Evolutionary conservation across 2,329 filamentous ascomycete genomes (phyloP).

Genomic region (Dactylellina haptotyla): DNA sequence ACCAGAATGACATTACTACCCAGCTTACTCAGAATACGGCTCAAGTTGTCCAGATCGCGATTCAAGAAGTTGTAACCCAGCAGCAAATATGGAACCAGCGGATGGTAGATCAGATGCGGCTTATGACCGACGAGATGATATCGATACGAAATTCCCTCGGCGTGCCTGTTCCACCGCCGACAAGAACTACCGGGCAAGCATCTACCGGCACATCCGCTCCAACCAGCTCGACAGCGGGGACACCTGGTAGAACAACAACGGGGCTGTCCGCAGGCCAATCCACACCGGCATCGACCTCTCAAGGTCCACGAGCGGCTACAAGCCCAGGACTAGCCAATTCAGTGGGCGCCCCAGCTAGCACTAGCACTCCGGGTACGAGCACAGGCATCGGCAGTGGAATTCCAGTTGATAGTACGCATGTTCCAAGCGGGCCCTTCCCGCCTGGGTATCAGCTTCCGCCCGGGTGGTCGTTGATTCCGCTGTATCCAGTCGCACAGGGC

Average conservation of each 20-base stretch:
- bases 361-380: neutral
- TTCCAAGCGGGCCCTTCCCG: neutral
- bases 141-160: slow-evolving; percentile 10
- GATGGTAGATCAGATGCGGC: slow-evolving; percentile 15
- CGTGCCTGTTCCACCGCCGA: no score
- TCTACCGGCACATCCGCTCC: no score
- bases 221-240: neutral
- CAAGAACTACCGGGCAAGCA: no score
- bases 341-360: no score
- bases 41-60: slow-evolving; percentile 5
- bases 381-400: neutral
- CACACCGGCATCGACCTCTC: neutral
- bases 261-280: neutral
- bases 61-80: slow-evolving; percentile 22
- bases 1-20: neutral
- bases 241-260: neutral
- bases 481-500: slow-evolving; percentile 38
- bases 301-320: neutral
- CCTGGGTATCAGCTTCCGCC: slow-evolving; percentile 48
- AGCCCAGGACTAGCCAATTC: neutral
- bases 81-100: slow-evolving; percentile 23
- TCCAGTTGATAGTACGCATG: neutral
- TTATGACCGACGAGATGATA: slow-evolving; percentile 6
- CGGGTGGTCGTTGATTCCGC: slow-evolving; percentile 47
- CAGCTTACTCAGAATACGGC: slow-evolving; percentile 11